Percentiles rank a stretch among this genome's conserved stretches.
Conservation (phyloP, 345 rosid genomes). For the Linum usitatissimum region DNA sequence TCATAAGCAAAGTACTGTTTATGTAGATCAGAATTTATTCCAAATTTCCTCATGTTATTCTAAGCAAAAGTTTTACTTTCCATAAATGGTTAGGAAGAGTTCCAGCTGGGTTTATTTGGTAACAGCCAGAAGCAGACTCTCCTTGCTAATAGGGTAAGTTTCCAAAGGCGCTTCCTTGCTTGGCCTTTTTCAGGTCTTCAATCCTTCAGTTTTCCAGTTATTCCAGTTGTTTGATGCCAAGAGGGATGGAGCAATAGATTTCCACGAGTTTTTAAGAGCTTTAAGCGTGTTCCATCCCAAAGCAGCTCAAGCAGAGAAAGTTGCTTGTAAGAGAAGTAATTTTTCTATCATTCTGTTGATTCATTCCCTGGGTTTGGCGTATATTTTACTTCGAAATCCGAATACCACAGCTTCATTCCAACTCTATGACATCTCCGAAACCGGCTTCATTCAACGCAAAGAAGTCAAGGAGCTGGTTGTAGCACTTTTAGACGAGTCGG, state of each 20-base stretch:
- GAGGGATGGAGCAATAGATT: slow-evolving; percentile 48
- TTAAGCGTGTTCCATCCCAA: slow-evolving; percentile 59
- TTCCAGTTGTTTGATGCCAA: slow-evolving; percentile 59
- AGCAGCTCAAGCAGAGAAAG: slow-evolving; percentile 45
- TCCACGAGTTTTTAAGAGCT: slow-evolving; percentile 60
- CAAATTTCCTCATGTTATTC: background rate
- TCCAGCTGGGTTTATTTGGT: slow-evolving; percentile 51
- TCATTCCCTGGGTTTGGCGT: background rate
- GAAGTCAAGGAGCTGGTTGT: slow-evolving; percentile 40
- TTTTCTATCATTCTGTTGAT: background rate
- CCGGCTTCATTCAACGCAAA: slow-evolving; percentile 46
- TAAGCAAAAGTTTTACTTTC: background rate
- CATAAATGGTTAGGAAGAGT: slow-evolving; percentile 41
- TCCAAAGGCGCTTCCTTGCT: background rate
- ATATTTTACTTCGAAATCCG: background rate
- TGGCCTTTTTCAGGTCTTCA: background rate
- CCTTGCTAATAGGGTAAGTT: slow-evolving; percentile 32
- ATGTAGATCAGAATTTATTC: background rate
- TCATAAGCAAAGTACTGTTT: slow-evolving; percentile 45
- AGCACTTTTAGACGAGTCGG: slow-evolving; percentile 35
- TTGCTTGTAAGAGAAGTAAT: slow-evolving; percentile 31
- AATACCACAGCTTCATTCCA: slow-evolving; percentile 39
- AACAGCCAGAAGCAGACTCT: slow-evolving; percentile 42
- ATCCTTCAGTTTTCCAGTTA: slow-evolving; percentile 19
- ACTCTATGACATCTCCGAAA: slow-evolving; percentile 41